Evolutionary conservation across 345 rosid genomes (phyloP).

Genomic region (Rhodamnia argentea): DNA sequence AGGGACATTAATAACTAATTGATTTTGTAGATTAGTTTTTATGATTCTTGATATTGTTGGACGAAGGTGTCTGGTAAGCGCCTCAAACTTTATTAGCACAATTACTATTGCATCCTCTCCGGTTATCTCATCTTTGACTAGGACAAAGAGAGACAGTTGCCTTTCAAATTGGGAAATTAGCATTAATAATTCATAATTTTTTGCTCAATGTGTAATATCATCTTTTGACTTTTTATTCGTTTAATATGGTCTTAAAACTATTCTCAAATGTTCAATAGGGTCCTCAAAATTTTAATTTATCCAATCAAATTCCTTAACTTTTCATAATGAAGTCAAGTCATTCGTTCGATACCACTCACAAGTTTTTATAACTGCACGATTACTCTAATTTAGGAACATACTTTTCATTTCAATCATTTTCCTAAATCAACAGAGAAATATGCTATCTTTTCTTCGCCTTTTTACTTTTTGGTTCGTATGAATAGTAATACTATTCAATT

Average conservation of each 20-base stretch:
- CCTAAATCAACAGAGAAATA: background rate
- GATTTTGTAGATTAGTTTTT: background rate
- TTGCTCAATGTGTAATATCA: background rate
- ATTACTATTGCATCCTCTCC: background rate
- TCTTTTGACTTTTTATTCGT: background rate
- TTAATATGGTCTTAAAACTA: background rate
- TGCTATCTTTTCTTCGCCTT: background rate
- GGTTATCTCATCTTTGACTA: background rate
- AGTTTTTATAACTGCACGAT: background rate
- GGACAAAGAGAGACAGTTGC: conserved; percentile 14
- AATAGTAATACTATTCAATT: background rate
- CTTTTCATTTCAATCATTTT: background rate
- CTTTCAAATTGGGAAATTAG: conserved; percentile 51
- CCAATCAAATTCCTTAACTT: background rate
- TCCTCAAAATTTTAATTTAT: background rate
- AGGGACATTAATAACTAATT: background rate
- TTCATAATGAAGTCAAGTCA: background rate
- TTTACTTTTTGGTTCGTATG: background rate
- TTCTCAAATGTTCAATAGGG: background rate
- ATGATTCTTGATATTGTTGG: background rate
- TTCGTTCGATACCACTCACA: background rate
- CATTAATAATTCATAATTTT: background rate
- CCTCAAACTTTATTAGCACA: background rate
- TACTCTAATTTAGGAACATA: background rate
- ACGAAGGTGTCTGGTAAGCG: background rate